Evolutionary conservation across 164 flowering plant species (phyloP).

Genomic region (Warburgia ugandensis): DNA sequence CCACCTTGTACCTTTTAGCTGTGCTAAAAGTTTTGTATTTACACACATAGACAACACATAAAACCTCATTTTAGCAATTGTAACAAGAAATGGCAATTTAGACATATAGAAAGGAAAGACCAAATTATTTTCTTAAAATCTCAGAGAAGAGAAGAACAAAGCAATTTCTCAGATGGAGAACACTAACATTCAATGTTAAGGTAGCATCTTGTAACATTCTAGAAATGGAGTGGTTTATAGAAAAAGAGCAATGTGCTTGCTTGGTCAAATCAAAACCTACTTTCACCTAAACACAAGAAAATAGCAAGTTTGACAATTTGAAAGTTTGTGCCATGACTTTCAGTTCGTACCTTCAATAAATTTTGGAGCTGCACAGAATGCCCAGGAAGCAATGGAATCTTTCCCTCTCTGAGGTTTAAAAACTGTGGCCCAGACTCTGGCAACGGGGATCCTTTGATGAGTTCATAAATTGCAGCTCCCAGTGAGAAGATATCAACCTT

Average conservation of each 20-base stretch:
- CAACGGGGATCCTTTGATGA: conserved; percentile 63
- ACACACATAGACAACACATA: too few relatives aligned
- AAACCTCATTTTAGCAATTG: too few relatives aligned
- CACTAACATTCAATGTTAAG: too few relatives aligned
- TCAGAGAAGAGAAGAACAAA: too few relatives aligned
- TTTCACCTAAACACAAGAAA: neutral
- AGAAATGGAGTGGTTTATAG: neutral
- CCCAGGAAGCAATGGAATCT: conserved; percentile 83
- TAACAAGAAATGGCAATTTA: too few relatives aligned
- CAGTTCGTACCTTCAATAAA: conserved; percentile 62
- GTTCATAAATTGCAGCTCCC: conserved; percentile 78
- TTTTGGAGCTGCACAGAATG: conserved; percentile 78
- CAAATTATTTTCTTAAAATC: too few relatives aligned
- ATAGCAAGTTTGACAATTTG: neutral
- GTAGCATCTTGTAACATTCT: neutral
- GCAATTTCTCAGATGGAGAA: neutral
- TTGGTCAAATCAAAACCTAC: too few relatives aligned
- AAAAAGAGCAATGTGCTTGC: neutral
- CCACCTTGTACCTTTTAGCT: too few relatives aligned
- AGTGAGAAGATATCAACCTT: conserved; percentile 89
- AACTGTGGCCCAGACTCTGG: conserved; percentile 65
- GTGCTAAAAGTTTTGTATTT: too few relatives aligned
- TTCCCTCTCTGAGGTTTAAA: conserved; percentile 62
- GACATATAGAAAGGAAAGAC: too few relatives aligned
- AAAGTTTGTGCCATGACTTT: neutral